Conservation (phyloP, 176 grass and related monocot genomes). For the Musa troglodytarum region DNA sequence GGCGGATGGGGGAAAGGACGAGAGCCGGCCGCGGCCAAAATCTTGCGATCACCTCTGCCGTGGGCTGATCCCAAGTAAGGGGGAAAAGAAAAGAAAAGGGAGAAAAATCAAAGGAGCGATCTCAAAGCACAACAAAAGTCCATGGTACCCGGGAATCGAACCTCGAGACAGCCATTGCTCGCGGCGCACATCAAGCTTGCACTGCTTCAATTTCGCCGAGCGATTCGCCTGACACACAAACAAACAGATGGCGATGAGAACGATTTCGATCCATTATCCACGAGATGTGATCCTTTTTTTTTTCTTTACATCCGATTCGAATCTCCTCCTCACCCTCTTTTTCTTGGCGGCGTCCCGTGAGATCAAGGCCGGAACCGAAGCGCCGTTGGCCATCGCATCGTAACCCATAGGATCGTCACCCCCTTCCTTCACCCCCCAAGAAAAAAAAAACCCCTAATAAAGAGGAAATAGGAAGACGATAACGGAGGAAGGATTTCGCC, state of each 20-base stretch:
- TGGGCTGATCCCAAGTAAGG: background rate
- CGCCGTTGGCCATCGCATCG: background rate
- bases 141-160: background rate
- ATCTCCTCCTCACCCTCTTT: background rate
- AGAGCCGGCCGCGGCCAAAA: background rate
- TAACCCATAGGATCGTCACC: background rate
- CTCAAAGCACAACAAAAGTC: background rate
- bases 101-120: background rate
- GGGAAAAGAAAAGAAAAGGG: background rate
- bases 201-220: conserved; percentile 19
- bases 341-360: background rate
- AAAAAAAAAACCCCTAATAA: no score
- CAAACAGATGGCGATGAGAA: background rate
- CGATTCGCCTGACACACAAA: conserved; percentile 9
- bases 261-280: no score
- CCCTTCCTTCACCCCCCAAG: background rate
- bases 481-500: no score
- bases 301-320: background rate
- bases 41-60: background rate
- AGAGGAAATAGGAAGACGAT: no score
- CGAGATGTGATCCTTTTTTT: no score
- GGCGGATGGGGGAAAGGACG: background rate
- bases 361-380: background rate
- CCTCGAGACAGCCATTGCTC: conserved; percentile 21
- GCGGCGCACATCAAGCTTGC: conserved; percentile 13